Conservation (phyloP, 192 early-diverging fungal species). For the Podila epigama region DNA sequence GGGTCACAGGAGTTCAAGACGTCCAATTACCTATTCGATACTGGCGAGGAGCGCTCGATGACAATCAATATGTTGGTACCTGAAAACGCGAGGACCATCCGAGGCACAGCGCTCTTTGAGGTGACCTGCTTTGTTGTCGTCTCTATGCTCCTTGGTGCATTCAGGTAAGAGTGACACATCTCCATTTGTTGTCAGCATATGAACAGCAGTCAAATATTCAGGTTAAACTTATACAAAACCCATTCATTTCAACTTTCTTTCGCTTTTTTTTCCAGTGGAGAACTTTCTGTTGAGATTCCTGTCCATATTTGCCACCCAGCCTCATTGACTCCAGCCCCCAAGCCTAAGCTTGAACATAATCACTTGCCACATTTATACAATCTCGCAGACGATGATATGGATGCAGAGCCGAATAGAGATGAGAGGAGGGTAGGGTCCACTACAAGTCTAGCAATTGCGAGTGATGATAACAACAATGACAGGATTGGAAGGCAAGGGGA, state of each 20-base stretch:
- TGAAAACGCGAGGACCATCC: conserved; percentile 59
- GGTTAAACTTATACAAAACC: no score
- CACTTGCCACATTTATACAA: conserved; percentile 53
- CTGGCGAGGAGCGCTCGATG: conserved; percentile 60
- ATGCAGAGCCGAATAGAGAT: conserved; percentile 17
- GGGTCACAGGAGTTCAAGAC: conserved; percentile 59
- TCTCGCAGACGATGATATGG: conserved; percentile 45
- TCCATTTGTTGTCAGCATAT: no score
- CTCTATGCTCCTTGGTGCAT: conserved; percentile 51
- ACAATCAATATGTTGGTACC: conserved; percentile 65
- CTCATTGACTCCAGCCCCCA: conserved; percentile 55
- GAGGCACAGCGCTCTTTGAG: conserved; percentile 63
- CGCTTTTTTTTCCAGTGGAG: conserved; percentile 48
- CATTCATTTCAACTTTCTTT: background rate
- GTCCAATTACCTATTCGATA: conserved; percentile 64
- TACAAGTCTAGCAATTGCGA: conserved; percentile 1
- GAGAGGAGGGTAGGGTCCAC: conserved; percentile 25
- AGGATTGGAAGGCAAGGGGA: conserved; percentile 23
- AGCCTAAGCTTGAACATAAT: conserved; percentile 46
- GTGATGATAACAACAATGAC: background rate
- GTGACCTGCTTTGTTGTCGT: conserved; percentile 57
- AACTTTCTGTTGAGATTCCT: conserved; percentile 61
- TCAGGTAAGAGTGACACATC: conserved; percentile 38
- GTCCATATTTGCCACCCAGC: conserved; percentile 64
- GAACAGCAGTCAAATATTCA: no score